Base-by-base conservation (phyloP, 768 basidiomycete species). In the Phanerochaete sordida region DNA sequence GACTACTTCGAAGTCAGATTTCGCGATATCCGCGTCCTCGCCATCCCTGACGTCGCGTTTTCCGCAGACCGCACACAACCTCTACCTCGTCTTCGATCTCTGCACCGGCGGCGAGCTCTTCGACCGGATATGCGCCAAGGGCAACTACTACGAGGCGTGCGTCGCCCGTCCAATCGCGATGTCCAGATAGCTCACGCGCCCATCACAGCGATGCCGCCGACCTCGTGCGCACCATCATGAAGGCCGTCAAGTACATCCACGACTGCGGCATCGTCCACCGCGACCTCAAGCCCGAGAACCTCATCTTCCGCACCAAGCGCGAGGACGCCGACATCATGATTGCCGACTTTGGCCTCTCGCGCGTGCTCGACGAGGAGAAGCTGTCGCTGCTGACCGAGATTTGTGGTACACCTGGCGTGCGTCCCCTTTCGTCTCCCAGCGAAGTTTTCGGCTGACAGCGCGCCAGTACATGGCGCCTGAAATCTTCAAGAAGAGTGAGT, bases 21-120 rank as follows among this genome's bases (percentile, higher is more conserved):
- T 19, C 39, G 7, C 23, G 7, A 5, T 16, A 45, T 57, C 45
- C 33, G 7, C 37, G 3, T 49, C 30, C 23, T 26, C 45, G 27
- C 19, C 7, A 19, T 19, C 28, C 55, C 27, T 56, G 13, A 5
- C 21, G 39, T 53, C 57, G 56, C 51, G 43, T 16, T 9, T 28
- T 31, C 2, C 26, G 6, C 65, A 93, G 89, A 97, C 95, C 28
- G 77, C 92, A 9, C 91, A 95, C 74, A 97, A 96, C 68, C 82
- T 97, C 49, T 94, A 98, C 74, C 88, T 98, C 58, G 88, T 88
- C 65, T 97, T 97, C 74, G 96, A 98, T 75, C 85, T 98, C 9
- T 98, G 96, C 78, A 95, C 92, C 2, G 95, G 95, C 54, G 95
- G 96, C 46, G 96, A 99, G 74, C 85, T 99, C n/a, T 98, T 99